Evolutionary conservation across 345 rosid species (phyloP), one percentile per base, ranked within the genome.

Genomic region (Salix exigua): DNA sequence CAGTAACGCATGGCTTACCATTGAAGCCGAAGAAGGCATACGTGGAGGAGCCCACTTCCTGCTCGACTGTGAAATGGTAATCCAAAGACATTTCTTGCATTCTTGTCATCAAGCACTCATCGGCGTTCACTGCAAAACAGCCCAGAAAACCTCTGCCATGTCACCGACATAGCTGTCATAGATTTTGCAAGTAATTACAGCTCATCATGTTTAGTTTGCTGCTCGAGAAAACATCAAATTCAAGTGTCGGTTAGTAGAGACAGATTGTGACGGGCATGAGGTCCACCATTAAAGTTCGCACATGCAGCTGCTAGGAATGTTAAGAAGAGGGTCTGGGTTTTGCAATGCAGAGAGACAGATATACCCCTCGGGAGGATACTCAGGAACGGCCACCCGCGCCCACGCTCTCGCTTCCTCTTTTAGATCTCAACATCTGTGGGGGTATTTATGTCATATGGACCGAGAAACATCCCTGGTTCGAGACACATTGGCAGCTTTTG

Each of bases 41-140:
- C 12, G 97, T 90, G 68, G 97, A 92, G 68, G 98, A 94, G 12
- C 98, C 98, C 80, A 92, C 97, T 92, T 92, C 97, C 85, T 94
- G 98, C 79, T 94, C 98, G 6, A 92, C 98, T 0, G 94, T 87
- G 66, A 94, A 94, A 86, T 94, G 98, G 85, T 94, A 94, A 80
- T 92, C 97, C 78, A 94, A 75, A 0, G 98, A 94, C 98, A 94
- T 94, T 83, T 94, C 97, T 90, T 94, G 98, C 95, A 94, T 89
- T 76, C 98, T 92, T 75, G 98, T 94, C 98, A 94, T 91, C 88
- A 94, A 80, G 82, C 97, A 94, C 83, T 94, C 97, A 73, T 94
- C 92, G 23, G 98, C 78, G 77, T 94, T 94, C 81, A 92, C 98
- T 94, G 91, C 81, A 81, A 74, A 71, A 77, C 66, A 38, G 46